Conservation (phyloP, 2,329 filamentous ascomycete genomes). For the Knoxdaviesia proteae region DNA sequence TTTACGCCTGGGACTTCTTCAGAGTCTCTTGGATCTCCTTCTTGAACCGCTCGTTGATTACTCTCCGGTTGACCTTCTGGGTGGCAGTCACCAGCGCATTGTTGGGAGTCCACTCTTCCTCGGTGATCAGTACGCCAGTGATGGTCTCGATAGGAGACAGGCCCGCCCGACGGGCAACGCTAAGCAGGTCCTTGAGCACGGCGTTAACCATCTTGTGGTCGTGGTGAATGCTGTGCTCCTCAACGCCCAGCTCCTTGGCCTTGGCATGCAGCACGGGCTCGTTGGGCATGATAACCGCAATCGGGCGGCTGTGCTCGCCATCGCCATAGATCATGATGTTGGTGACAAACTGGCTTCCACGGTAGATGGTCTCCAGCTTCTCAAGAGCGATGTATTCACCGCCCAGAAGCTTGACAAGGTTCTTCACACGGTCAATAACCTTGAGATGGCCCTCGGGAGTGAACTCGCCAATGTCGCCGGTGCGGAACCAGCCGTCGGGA, state of each 20-base stretch:
- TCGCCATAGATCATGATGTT: conserved; percentile 82
- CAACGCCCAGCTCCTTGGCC: conserved; percentile 38
- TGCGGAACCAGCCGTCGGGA: conserved; percentile 88
- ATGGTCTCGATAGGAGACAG: conserved; percentile 54
- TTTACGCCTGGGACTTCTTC: conserved; percentile 7
- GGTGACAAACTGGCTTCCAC: conserved; percentile 53
- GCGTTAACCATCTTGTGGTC: conserved; percentile 40
- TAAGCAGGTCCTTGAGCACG: conserved; percentile 48
- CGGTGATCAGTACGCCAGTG: conserved; percentile 53
- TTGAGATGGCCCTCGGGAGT: conserved; percentile 58
- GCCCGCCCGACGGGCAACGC: conserved; percentile 42
- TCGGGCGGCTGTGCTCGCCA: conserved; percentile 50
- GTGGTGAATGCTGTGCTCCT: conserved; percentile 45
- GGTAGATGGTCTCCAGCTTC: conserved; percentile 84
- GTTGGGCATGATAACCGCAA: conserved; percentile 58
- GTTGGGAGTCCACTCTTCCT: conserved; percentile 74
- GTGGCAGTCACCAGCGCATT: conserved; percentile 50
- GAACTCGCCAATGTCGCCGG: conserved; percentile 86
- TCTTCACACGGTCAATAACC: conserved; percentile 95
- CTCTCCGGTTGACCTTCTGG: conserved; percentile 36
- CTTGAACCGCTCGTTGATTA: conserved; percentile 26
- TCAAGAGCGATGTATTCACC: conserved; percentile 95
- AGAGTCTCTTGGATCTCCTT: conserved; percentile 26
- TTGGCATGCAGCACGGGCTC: conserved; percentile 41
- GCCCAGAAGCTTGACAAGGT: conserved; percentile 84